Evolutionary conservation across 2,329 filamentous ascomycete species (phyloP).

Genomic region (Teratosphaeria epicoccoides): DNA sequence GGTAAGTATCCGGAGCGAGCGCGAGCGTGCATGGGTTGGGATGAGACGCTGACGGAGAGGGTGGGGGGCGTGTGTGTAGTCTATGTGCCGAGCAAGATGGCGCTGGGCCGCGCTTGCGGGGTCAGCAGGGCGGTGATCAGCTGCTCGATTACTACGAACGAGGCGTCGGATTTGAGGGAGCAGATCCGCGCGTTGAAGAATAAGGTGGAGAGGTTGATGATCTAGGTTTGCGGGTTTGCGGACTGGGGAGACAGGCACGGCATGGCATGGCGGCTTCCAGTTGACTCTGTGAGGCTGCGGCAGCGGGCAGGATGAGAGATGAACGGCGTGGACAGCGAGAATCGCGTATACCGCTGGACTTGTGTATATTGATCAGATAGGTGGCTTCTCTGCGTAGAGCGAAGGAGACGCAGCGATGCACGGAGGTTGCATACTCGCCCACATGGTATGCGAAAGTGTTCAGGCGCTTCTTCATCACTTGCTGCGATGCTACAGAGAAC

Average conservation of each 20-base stretch:
- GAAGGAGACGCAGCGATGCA: not conserved
- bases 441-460: not conserved
- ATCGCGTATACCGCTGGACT: not conserved
- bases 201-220: conserved; percentile 91
- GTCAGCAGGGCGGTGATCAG: conserved; percentile 82
- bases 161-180: conserved; percentile 72
- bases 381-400: not conserved
- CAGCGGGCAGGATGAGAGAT: not conserved
- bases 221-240: conserved; percentile 47
- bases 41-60: too few relatives aligned
- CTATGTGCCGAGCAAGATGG: conserved; percentile 57
- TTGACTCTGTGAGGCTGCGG: not conserved
- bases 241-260: not conserved
- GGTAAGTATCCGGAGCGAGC: conserved; percentile 27
- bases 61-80: too few relatives aligned
- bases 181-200: conserved; percentile 86
- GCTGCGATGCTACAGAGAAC: too few relatives aligned
- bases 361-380: not conserved
- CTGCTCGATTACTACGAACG: conserved; percentile 80
- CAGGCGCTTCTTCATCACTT: too few relatives aligned
- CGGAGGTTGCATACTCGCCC: not conserved
- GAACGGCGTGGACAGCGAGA: not conserved
- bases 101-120: conserved; percentile 80
- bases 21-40: too few relatives aligned
- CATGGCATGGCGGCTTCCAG: not conserved